Conservation (phyloP, 78 protist species). For the Ministeria vibrans region DNA sequence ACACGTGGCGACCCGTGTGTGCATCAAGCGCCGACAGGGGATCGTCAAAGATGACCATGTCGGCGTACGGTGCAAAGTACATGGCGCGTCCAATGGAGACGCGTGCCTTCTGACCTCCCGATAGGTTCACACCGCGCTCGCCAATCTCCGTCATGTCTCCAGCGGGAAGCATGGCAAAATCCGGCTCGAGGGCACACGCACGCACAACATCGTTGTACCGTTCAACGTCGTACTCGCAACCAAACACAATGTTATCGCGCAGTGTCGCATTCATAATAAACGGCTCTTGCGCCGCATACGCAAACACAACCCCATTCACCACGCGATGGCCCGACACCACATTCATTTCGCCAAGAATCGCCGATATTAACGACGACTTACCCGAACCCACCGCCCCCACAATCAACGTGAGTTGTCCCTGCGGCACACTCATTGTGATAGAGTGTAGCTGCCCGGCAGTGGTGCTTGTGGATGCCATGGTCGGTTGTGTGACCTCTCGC, state of each 20-base stretch:
- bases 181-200: slow-evolving; percentile 46
- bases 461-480: too few relatives aligned
- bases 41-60: slow-evolving; percentile 77
- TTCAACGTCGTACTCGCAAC: slow-evolving; percentile 45
- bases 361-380: slow-evolving; percentile 65
- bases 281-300: slow-evolving; percentile 79
- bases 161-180: slow-evolving; percentile 13
- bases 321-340: slow-evolving; percentile 36
- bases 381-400: slow-evolving; percentile 86
- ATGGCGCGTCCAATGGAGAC: slow-evolving; percentile 84
- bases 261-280: slow-evolving; percentile 90
- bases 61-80: slow-evolving; percentile 63
- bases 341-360: slow-evolving; percentile 69
- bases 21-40: slow-evolving; percentile 85
- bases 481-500: too few relatives aligned
- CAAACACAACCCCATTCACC: slow-evolving; percentile 48
- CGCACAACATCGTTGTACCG: slow-evolving; percentile 52
- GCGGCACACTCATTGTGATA: too few relatives aligned
- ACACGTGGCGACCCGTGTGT: slow-evolving; percentile 66
- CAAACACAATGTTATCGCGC: slow-evolving; percentile 88
- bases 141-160: slow-evolving; percentile 86
- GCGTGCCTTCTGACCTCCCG: slow-evolving; percentile 96
- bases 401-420: slow-evolving; percentile 49
- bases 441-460: too few relatives aligned
- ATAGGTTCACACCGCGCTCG: slow-evolving; percentile 89